Conservation (phyloP, 768 basidiomycete species). For the Leccinum subgranulosum region DNA sequence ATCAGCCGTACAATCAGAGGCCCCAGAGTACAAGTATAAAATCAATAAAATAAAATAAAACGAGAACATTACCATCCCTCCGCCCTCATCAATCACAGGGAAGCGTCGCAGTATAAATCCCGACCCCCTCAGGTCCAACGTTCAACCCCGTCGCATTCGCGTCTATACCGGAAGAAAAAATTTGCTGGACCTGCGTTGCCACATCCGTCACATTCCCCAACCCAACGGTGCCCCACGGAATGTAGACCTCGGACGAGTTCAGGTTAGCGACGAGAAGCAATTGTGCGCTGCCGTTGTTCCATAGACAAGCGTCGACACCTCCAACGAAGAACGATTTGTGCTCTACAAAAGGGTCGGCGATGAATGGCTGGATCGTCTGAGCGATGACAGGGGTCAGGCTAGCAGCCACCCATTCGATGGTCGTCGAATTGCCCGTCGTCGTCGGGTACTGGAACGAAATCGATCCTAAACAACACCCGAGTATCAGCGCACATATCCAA, state of each 20-base stretch:
- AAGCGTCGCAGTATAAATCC: constrained; percentile 21
- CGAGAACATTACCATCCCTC: too few species aligned
- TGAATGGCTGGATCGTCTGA: constrained; percentile 18
- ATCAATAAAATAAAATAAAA: too few species aligned
- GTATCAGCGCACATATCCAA: neutral
- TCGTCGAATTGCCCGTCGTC: constrained; percentile 15
- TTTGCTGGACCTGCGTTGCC: constrained; percentile 17
- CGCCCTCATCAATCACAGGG: neutral
- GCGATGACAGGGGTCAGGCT: constrained; percentile 5
- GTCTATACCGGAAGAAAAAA: constrained; percentile 10
- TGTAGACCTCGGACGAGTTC: neutral
- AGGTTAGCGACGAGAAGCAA: constrained; percentile 22
- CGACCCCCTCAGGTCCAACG: constrained; percentile 14
- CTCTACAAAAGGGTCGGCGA: constrained; percentile 11
- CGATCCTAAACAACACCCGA: constrained; percentile 13
- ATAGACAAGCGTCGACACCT: constrained; percentile 25
- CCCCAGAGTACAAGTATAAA: too few species aligned
- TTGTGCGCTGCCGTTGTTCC: constrained; percentile 22
- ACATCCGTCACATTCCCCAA: constrained; percentile 11
- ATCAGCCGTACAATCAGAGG: too few species aligned
- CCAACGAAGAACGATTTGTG: constrained; percentile 3
- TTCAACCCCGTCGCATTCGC: constrained; percentile 22
- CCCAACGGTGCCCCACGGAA: constrained; percentile 21
- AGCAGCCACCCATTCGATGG: constrained; percentile 21
- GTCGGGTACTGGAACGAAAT: constrained; percentile 30